phyloP scores from a whole-genome alignment of 805 yeast species.

The Ogataea pilisensis region DNA sequence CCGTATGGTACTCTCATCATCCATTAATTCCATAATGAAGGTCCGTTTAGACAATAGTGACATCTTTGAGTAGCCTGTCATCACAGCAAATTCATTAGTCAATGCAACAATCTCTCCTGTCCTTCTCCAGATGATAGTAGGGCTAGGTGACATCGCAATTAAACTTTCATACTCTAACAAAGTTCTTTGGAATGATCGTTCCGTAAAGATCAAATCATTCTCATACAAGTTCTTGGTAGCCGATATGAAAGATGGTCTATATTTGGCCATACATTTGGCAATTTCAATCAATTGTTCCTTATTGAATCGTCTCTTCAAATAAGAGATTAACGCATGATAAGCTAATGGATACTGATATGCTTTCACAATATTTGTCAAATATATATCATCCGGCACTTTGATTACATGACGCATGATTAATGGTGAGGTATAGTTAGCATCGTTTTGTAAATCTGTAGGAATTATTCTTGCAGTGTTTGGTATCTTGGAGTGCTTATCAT shows the following conservation, averaged over 20 bases:
- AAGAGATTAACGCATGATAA: slow-evolving; percentile 55
- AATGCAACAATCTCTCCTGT: slow-evolving; percentile 82
- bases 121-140: slow-evolving; percentile 81
- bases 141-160: slow-evolving; percentile 63
- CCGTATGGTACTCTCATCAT: slow-evolving; percentile 66
- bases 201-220: slow-evolving; percentile 62
- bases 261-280: slow-evolving; percentile 56
- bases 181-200: slow-evolving; percentile 53
- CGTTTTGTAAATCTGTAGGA: slow-evolving; percentile 37
- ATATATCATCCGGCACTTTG: slow-evolving; percentile 47
- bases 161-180: slow-evolving; percentile 51
- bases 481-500: slow-evolving; percentile 48
- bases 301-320: slow-evolving; percentile 49
- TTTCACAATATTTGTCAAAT: slow-evolving; percentile 36
- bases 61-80: slow-evolving; percentile 60
- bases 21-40: slow-evolving; percentile 79
- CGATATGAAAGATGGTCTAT: slow-evolving; percentile 73
- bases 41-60: slow-evolving; percentile 56
- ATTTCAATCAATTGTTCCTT: slow-evolving; percentile 36
- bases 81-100: slow-evolving; percentile 66
- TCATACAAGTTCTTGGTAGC: slow-evolving; percentile 71
- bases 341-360: slow-evolving; percentile 61
- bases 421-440: slow-evolving; percentile 51
- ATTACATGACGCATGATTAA: slow-evolving; percentile 52
- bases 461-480: slow-evolving; percentile 45